Conservation (phyloP, 371 early-diverging fungal genomes). For the Syncephalastrum monosporum region DNA sequence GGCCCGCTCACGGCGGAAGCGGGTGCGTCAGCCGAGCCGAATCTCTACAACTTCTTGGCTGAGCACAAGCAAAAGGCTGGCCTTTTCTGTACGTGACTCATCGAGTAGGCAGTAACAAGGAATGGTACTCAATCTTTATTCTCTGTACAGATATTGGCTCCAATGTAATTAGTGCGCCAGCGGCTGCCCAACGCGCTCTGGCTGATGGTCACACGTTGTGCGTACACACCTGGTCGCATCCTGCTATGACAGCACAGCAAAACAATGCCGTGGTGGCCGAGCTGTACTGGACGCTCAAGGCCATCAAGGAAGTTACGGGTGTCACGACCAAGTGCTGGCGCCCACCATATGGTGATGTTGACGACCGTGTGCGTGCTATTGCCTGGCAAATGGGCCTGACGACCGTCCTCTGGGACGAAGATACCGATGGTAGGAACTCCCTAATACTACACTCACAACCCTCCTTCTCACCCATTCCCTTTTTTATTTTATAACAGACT, state of each 20-base stretch:
- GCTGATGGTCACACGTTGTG: slow-evolving; percentile 24
- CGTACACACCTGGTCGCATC: slow-evolving; percentile 47
- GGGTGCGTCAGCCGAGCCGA: slow-evolving; percentile 24
- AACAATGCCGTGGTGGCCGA: slow-evolving; percentile 47
- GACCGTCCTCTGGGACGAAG: slow-evolving; percentile 22
- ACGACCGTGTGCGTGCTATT: slow-evolving; percentile 34
- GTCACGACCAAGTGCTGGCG: slow-evolving; percentile 43
- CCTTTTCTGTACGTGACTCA: slow-evolving; percentile 4
- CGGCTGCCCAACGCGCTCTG: slow-evolving; percentile 19
- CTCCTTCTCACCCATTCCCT: neutral
- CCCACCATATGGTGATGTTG: slow-evolving; percentile 39
- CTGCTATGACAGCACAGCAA: slow-evolving; percentile 32
- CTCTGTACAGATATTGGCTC: slow-evolving; percentile 16
- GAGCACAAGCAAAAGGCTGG: slow-evolving; percentile 13
- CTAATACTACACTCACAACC: neutral
- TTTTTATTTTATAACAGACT: neutral
- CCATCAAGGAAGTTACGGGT: slow-evolving; percentile 40
- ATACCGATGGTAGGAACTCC: slow-evolving; percentile 19
- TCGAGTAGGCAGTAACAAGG: no score
- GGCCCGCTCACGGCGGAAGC: slow-evolving; percentile 15
- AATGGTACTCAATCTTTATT: no score
- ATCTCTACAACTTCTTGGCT: slow-evolving; percentile 29
- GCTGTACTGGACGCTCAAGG: slow-evolving; percentile 33
- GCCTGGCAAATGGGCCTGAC: slow-evolving; percentile 28
- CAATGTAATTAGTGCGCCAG: slow-evolving; percentile 19